These are phyloP conservation scores for Flaveria robusta DNA, from an alignment of 129 eudicot species.

Conservation along the genomic window DNA sequence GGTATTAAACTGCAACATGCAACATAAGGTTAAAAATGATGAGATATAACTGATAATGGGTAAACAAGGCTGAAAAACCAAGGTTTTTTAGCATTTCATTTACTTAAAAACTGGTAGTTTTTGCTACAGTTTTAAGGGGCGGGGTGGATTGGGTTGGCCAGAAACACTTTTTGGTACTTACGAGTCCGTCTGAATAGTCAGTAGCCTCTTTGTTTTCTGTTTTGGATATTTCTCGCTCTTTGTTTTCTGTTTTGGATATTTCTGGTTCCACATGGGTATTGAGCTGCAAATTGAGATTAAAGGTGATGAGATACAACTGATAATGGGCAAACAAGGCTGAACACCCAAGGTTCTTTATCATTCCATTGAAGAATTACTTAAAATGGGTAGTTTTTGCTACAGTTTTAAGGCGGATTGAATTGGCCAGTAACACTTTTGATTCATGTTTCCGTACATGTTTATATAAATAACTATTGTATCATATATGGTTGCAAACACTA, in stretches of 20 bases:
- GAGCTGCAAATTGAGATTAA: conserved; percentile 37
- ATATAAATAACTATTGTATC: not conserved
- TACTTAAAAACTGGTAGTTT: not conserved
- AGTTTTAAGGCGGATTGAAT: not conserved
- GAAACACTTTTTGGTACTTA: conserved; percentile 28
- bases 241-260: conserved; percentile 33
- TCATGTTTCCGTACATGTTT: not conserved
- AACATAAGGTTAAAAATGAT: conserved; percentile 27
- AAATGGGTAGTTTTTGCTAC: not conserved
- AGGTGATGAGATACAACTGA: conserved; percentile 11
- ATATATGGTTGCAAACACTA: not conserved
- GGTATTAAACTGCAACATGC: conserved; percentile 38
- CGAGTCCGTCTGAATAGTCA: conserved; percentile 44
- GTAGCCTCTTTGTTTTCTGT: conserved; percentile 35
- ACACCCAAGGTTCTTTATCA: not conserved
- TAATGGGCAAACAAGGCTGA: not conserved
- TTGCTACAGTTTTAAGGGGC: not conserved
- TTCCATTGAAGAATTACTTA: not conserved
- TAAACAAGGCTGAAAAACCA: not conserved
- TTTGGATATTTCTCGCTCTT: conserved; percentile 43
- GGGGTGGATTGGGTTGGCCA: not conserved
- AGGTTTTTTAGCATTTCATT: not conserved
- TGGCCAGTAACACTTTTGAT: not conserved
- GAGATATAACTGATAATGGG: not conserved
- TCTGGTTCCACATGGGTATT: conserved; percentile 41